Evolutionary conservation across 148 eudicot species (phyloP).

Genomic region (Hydrangea macrophylla): DNA sequence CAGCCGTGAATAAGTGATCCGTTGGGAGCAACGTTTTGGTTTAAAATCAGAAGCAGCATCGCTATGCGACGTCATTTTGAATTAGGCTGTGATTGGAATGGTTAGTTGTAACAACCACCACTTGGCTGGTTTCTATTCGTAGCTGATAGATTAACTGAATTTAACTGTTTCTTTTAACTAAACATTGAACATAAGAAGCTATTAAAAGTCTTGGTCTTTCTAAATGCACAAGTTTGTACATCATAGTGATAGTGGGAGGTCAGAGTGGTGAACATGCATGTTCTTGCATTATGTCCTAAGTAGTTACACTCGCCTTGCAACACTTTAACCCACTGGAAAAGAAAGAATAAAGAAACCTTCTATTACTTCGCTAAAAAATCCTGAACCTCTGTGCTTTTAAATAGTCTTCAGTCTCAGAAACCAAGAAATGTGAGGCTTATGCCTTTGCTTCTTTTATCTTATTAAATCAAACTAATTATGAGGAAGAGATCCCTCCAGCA

Average conservation of each 20-base stretch:
- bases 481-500: neutral
- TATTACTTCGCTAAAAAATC: neutral
- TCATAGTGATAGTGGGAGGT: neutral
- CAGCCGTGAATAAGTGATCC: too few relatives aligned
- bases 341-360: too few relatives aligned
- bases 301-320: neutral
- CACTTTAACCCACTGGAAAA: too few relatives aligned
- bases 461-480: neutral
- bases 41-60: too few relatives aligned
- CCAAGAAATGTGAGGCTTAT: neutral
- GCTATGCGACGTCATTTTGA: too few relatives aligned
- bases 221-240: neutral
- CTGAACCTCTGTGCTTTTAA: neutral
- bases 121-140: too few relatives aligned
- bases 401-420: neutral
- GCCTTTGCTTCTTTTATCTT: neutral
- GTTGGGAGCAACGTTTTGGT: too few relatives aligned
- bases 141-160: too few relatives aligned
- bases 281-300: neutral
- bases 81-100: too few relatives aligned
- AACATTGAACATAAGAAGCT: too few relatives aligned
- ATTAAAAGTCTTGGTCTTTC: neutral
- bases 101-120: too few relatives aligned
- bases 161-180: too few relatives aligned
- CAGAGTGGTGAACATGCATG: neutral